A percentile compares a stretch with the other conserved stretches of the same genome.
Evolutionary conservation across 2,329 filamentous ascomycete species (phyloP).

Genomic region (Phyllosticta citrichinensis): DNA sequence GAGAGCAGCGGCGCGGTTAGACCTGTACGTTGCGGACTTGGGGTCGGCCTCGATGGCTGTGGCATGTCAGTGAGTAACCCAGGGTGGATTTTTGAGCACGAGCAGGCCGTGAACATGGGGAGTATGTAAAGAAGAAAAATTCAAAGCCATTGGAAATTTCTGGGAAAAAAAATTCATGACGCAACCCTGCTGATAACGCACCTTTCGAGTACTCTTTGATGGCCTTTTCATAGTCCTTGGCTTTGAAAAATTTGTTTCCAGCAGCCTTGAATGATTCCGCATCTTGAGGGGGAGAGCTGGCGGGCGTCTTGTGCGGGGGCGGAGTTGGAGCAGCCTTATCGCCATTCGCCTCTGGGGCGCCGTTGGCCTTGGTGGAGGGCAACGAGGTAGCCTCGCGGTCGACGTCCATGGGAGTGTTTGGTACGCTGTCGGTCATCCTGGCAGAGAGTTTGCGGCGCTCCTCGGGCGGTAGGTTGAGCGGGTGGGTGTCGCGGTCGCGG

Average conservation of each 20-base stretch:
- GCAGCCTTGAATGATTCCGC: slow-evolving; percentile 86
- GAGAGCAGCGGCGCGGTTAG: slow-evolving; percentile 88
- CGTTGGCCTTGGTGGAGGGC: slow-evolving; percentile 32
- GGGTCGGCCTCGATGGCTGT: slow-evolving; percentile 82
- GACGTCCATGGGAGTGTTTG: slow-evolving; percentile 60
- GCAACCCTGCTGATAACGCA: slow-evolving; percentile 34
- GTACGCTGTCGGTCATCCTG: slow-evolving; percentile 42
- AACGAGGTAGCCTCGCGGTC: slow-evolving; percentile 55
- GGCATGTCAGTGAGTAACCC: neutral
- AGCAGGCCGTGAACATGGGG: neutral
- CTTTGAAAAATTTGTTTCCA: slow-evolving; percentile 96
- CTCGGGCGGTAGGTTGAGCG: slow-evolving; percentile 82
- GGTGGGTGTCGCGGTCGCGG: slow-evolving; percentile 63
- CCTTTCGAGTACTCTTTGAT: slow-evolving; percentile 94
- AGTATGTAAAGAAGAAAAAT: neutral
- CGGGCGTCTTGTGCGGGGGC: slow-evolving; percentile 55
- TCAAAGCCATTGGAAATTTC: neutral
- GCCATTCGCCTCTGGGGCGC: slow-evolving; percentile 29
- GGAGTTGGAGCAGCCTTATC: slow-evolving; percentile 45
- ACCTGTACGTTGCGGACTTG: slow-evolving; percentile 77
- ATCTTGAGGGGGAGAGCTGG: slow-evolving; percentile 47
- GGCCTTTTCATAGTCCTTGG: slow-evolving; percentile 76
- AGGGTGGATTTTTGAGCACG: neutral
- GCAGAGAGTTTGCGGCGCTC: slow-evolving; percentile 68
- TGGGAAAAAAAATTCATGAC: neutral